Percentiles rank a stretch among this genome's conserved stretches.
These are phyloP conservation scores for Clarireedia homoeocarpa DNA, from an alignment of 2,329 filamentous ascomycete genomes.

Conservation along the genomic window DNA sequence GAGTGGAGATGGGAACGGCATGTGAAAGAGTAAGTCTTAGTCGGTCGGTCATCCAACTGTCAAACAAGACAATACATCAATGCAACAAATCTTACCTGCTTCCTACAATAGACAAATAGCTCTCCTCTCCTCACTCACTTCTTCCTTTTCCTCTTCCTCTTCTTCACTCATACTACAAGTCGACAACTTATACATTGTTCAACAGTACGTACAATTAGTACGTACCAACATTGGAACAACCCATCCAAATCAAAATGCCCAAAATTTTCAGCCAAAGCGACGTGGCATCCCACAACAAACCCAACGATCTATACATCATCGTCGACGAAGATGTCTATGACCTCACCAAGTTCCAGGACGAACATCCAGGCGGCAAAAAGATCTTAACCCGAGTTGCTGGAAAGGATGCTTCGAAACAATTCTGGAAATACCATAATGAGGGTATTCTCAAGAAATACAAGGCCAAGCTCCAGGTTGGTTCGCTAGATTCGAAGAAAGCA, in stretches of 20 bases:
- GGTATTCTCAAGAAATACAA: conserved; percentile 50
- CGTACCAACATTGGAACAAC: not conserved
- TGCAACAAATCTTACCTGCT: not conserved
- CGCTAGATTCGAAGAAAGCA: conserved; percentile 77
- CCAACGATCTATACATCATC: conserved; percentile 78
- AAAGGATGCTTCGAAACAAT: conserved; percentile 29
- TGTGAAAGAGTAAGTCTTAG: conserved; percentile 6
- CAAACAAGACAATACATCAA: not conserved
- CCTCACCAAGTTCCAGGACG: conserved; percentile 78
- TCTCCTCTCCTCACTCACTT: not conserved
- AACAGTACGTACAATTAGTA: too few relatives aligned
- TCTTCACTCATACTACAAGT: too few relatives aligned
- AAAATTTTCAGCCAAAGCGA: conserved; percentile 78
- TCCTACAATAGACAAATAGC: not conserved
- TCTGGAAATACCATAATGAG: conserved; percentile 32
- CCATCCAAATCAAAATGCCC: conserved; percentile 54
- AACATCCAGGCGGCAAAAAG: conserved; percentile 52
- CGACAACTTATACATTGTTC: too few relatives aligned
- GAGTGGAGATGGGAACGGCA: not conserved
- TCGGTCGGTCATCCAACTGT: not conserved
- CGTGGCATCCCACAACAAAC: conserved; percentile 86
- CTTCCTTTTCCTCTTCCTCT: not conserved
- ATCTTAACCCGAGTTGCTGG: conserved; percentile 28
- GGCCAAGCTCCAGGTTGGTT: conserved; percentile 82
- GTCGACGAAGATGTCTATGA: conserved; percentile 96